Conservation (phyloP, 164 flowering plant species). For the Cinnamomum micranthum region DNA sequence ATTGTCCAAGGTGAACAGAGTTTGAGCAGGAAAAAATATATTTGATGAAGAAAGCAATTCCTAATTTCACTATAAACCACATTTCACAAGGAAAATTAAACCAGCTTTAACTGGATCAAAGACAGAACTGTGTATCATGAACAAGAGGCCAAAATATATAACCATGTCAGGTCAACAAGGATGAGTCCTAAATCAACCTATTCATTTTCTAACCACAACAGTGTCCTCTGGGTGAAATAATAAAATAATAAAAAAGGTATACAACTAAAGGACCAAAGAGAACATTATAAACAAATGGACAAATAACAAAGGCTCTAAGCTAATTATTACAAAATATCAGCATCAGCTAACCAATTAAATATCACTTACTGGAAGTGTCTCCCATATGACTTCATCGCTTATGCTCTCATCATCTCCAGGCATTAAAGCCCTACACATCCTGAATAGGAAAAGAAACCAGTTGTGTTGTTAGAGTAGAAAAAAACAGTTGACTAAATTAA, state of each 20-base stretch:
- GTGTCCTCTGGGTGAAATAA: background rate
- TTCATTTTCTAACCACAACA: background rate
- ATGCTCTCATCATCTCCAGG: slow-evolving; percentile 96
- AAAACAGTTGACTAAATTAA: background rate
- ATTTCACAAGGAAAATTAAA: too few relatives aligned
- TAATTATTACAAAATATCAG: background rate
- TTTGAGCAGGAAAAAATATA: too few relatives aligned
- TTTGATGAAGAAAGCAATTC: too few relatives aligned
- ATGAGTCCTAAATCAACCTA: background rate
- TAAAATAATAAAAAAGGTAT: background rate
- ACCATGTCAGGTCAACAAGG: background rate
- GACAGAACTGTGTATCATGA: background rate
- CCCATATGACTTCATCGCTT: slow-evolving; percentile 91
- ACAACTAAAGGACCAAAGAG: background rate
- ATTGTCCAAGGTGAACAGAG: too few relatives aligned
- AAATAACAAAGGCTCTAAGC: background rate
- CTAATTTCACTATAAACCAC: background rate
- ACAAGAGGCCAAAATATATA: background rate
- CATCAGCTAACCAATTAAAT: background rate
- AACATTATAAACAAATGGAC: background rate
- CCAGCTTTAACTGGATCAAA: too few relatives aligned
- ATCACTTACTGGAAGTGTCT: slow-evolving; percentile 87
- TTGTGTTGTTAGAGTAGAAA: background rate
- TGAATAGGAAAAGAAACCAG: slow-evolving; percentile 20
- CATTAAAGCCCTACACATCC: slow-evolving; percentile 92